Evolutionary conservation across 2,329 filamentous ascomycete species (phyloP).

Genomic region (Colletotrichum sp.): DNA sequence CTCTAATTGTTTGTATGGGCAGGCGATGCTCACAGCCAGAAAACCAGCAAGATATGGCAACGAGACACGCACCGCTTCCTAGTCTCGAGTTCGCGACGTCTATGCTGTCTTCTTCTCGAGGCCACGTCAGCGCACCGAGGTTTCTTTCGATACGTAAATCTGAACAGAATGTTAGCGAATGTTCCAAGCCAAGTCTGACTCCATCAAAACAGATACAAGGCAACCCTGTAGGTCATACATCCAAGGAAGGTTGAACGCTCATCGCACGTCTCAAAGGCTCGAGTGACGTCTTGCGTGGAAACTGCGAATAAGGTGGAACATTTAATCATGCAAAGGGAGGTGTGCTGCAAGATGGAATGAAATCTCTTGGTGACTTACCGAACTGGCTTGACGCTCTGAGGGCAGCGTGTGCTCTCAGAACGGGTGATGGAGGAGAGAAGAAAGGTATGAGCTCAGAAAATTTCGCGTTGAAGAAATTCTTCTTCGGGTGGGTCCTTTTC

Average conservation of each 20-base stretch:
- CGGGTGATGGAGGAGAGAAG: not conserved
- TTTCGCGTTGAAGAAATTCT: not conserved
- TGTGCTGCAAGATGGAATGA: not conserved
- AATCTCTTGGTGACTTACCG: not conserved
- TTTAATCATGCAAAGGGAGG: not conserved
- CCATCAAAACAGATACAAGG: not conserved
- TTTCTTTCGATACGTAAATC: not conserved
- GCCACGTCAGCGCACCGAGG: not conserved
- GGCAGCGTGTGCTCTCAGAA: not conserved
- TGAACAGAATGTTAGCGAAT: not conserved
- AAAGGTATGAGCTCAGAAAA: not conserved
- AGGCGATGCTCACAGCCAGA: not conserved
- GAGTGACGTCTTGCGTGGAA: not conserved
- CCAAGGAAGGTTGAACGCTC: not conserved
- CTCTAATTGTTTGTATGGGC: not conserved
- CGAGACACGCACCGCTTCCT: not conserved
- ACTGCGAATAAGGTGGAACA: not conserved
- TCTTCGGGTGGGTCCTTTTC: not conserved
- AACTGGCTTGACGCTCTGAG: not conserved
- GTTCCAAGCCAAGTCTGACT: not conserved
- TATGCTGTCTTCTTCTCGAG: not conserved
- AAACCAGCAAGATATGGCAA: not conserved
- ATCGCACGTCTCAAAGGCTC: not conserved
- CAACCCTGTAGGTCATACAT: not conserved
- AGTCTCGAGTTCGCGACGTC: not conserved